Evolutionary conservation across 768 basidiomycete genomes (phyloP), one percentile per base, ranked within the genome.

Genomic region (Coprinopsis strossmayeri): DNA sequence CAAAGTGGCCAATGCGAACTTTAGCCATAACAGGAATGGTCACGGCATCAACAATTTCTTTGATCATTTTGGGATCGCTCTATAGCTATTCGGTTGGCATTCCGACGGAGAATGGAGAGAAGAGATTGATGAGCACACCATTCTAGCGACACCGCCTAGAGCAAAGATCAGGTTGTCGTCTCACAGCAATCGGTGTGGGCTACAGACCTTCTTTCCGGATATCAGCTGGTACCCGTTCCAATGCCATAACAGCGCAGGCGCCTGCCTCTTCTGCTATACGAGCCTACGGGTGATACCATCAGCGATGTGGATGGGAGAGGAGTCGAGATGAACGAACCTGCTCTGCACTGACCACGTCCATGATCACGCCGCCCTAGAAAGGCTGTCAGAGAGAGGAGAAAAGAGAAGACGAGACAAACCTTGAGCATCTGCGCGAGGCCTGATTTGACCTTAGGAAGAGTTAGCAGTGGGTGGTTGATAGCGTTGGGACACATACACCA

Each of bases 1-100:
- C 93, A 59, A 95, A 88, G 67, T 99, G 96, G 0, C 96, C 96
- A 64, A 99, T 97, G 54, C 96, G 83, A 53, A 87, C 90, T 66
- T 94, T 90, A 27, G 88, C 89, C 88, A 97, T 97, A 64, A 97
- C 93, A 7, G 93, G 94, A 58, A 97, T 94, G 20, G 93, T 94
- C 42, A 97, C 95, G 18, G 95, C 86, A 52, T 82, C 87, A 54
- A 90, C 86, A 64, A 98, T 98, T 61, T 89, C 77, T 64, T 96
- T 97, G 75, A 99, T 97, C 87, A 98, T 90, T 43, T 80, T 73
- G 5, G 95, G 95, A 70, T 95, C 92, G 64, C 92, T 94, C 87
- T 86, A 24, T 48, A 45, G 39, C 52, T 53, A 55, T 55, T 49
- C 39, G 28, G 52, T 46, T 34, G 13, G 21, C 11, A 23, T 34